A percentile compares a stretch with the other conserved stretches of the same genome.
phyloP scores from a whole-genome alignment of 2,329 filamentous ascomycete genomes.

The Alternaria arbusti region DNA sequence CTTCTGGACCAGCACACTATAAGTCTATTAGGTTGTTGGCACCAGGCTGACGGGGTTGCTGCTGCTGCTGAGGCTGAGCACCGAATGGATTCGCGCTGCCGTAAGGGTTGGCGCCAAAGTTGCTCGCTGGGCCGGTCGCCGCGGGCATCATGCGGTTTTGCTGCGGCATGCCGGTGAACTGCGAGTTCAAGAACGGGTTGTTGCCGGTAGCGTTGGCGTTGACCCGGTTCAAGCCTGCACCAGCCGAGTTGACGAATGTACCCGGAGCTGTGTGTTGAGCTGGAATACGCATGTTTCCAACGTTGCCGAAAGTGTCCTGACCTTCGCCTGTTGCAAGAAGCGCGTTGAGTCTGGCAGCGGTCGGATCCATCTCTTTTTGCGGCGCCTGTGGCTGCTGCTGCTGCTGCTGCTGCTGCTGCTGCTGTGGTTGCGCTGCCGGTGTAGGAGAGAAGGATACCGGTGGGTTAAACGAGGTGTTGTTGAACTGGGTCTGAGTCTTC shows the following conservation, averaged over 20 bases:
- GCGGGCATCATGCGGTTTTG: constrained; percentile 56
- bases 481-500: constrained; percentile 72
- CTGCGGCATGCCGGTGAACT: constrained; percentile 74
- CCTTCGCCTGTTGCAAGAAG: constrained; percentile 88
- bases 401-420: constrained; percentile 22
- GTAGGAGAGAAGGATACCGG: constrained; percentile 54
- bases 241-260: constrained; percentile 95
- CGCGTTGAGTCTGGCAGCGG: constrained; percentile 78
- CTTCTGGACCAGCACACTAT: constrained; percentile 33
- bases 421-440: constrained; percentile 50
- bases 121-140: constrained; percentile 58
- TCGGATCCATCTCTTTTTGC: constrained; percentile 59
- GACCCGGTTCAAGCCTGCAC: constrained; percentile 75
- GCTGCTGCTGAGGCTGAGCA: constrained; percentile 46
- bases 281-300: constrained; percentile 93
- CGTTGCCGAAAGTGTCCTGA: constrained; percentile 96
- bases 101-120: constrained; percentile 53
- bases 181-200: constrained; percentile 87
- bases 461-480: constrained; percentile 59
- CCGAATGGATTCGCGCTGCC: constrained; percentile 64
- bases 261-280: constrained; percentile 96
- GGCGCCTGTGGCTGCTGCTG: constrained; percentile 48
- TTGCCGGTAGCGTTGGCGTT: constrained; percentile 73
- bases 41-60: constrained; percentile 49
- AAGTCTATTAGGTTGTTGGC: constrained; percentile 69